Evolutionary conservation across 2,329 filamentous ascomycete genomes (phyloP), one percentile per base, ranked within the genome.

Genomic region (Coniella vitis): DNA sequence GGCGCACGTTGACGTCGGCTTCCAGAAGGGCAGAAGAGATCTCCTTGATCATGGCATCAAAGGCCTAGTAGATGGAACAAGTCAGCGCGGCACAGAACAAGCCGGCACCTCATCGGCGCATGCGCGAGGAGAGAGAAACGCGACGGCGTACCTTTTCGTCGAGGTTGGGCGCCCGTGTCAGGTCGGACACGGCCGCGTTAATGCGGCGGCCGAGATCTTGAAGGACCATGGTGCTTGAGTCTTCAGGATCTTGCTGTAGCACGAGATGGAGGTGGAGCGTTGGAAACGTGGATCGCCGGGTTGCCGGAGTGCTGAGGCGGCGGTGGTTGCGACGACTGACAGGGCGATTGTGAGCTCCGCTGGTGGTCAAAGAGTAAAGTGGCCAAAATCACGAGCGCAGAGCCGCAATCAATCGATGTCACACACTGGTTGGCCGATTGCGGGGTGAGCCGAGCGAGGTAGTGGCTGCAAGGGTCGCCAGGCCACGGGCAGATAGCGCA

Each of bases 171-270:
- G 93, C 89, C 62, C 91, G 80, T 52, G 91, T 95, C 62, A 97
- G 78, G 72, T 96, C 91, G 55, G 84, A 86, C 72, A 98, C 87
- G 62, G 93, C 93, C 76, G 89, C 82, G 73, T 96, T 97, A 69
- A 98, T 97, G 73, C 93, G 93, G 76, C 91, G 90, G 61, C 93
- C 93, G 52, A 98, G 81, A 79, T 98, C 93, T 83, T 95, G 90
- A 65, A 98, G 86, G 78, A 98, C 93, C 93, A 98, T 98, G 65
- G 62, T 65, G 55, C 17, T 31, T 39, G 47, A 25, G 29, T 19
- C 19, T 40, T 32, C 9, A 8, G 4, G 7, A 13, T 4, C 12
- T 13, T 14, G n/a, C 2, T 22, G 29, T 25, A 4, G 7, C 17
- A 25, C 10, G 22, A 4, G 14, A 13, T 9, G 16, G 10, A 7